Evolutionary conservation across 108 stramenopile species (phyloP).

Genomic region (Cyclotella choctawhatcheeana): DNA sequence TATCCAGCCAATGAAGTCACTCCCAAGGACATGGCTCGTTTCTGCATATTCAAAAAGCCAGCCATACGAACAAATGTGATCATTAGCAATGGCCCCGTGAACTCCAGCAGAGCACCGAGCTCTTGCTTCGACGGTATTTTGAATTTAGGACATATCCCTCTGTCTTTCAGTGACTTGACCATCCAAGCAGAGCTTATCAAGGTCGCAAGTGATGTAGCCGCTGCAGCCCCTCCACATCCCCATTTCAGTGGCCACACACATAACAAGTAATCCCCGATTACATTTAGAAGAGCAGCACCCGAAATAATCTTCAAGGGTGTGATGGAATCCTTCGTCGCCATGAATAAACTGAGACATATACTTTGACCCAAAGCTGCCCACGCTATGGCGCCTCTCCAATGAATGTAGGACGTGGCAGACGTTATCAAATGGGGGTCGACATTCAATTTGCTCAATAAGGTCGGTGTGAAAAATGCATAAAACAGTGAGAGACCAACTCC

Average conservation of each 20-base stretch:
- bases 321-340: conserved; percentile 80
- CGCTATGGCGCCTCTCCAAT: conserved; percentile 49
- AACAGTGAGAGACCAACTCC: conserved; percentile 61
- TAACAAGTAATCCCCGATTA: conserved; percentile 70
- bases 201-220: conserved; percentile 78
- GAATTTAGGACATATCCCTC: conserved; percentile 60
- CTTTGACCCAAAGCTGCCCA: conserved; percentile 77
- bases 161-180: conserved; percentile 59
- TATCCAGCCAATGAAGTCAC: conserved; percentile 68
- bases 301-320: conserved; percentile 81
- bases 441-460: conserved; percentile 53
- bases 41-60: conserved; percentile 78
- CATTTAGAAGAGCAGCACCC: conserved; percentile 64
- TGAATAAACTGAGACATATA: conserved; percentile 58
- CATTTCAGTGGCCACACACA: conserved; percentile 72
- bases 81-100: conserved; percentile 73
- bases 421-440: conserved; percentile 49
- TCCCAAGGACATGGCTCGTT: conserved; percentile 72
- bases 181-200: conserved; percentile 70
- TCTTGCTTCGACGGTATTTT: conserved; percentile 64
- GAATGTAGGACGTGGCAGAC: conserved; percentile 68
- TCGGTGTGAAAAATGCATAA: conserved; percentile 70
- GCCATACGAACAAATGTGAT: conserved; percentile 76
- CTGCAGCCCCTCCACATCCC: conserved; percentile 80
- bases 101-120: conserved; percentile 57